These are phyloP conservation scores for Edaphochlamys debaryana DNA, from an alignment of 139 green algal species.

Conservation along the genomic window DNA sequence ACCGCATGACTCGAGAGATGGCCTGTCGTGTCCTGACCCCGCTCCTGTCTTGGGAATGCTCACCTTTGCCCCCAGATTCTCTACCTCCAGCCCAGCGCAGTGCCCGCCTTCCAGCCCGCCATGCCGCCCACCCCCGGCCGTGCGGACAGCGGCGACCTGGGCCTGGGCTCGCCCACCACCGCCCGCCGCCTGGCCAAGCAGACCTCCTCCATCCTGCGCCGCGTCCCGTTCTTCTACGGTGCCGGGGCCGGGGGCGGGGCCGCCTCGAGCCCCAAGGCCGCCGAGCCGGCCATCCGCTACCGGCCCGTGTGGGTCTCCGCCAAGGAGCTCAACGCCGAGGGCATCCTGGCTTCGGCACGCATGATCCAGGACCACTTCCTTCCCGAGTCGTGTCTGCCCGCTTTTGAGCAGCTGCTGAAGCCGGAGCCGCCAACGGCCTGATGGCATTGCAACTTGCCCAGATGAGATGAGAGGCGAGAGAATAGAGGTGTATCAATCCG, in stretches of 20 bases:
- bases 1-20: no score
- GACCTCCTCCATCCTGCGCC: no score
- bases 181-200: no score
- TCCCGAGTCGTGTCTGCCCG: slow-evolving; percentile 4
- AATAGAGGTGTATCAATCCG: no score
- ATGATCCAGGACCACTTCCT: slow-evolving; percentile 56
- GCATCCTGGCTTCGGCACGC: slow-evolving; percentile 51
- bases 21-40: background rate
- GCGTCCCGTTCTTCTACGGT: no score
- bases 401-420: slow-evolving; percentile 14
- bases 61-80: background rate
- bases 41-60: background rate
- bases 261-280: no score
- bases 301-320: slow-evolving; percentile 52
- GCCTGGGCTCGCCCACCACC: no score
- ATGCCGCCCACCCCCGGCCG: no score
- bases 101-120: no score
- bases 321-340: slow-evolving; percentile 50
- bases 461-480: background rate
- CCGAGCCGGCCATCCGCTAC: no score
- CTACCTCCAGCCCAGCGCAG: slow-evolving; percentile 35
- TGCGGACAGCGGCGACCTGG: no score
- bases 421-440: background rate
- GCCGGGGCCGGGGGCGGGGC: background rate
- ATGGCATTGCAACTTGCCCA: background rate